Evolutionary conservation across 345 rosid genomes (phyloP), one percentile per base, ranked within the genome.

Genomic region (Excoecaria cochinchinensis): DNA sequence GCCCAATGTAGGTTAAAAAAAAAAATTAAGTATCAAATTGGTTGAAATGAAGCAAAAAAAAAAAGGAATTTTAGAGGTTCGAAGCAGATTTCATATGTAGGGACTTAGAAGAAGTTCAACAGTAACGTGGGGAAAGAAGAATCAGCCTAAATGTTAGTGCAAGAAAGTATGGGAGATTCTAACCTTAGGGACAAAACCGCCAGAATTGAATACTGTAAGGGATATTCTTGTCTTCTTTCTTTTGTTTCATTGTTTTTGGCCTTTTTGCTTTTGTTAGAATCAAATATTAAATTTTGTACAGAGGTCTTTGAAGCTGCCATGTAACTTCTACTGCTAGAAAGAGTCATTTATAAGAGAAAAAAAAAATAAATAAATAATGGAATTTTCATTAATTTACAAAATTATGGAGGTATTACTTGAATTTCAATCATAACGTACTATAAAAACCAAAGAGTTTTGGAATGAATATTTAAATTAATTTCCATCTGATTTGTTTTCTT

Each of bases 141-240:
- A 83, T 77, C 85, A 53, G 47, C 80, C 67, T 81, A 51, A 79
- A 77, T 50, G 17, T 74, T 11, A 65, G 84, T 73, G 86, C 78
- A 25, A 31, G 16, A 77, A 75, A 55, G 31, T 12, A 19, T 21
- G 10, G 10, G 36, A 6, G 25, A 22, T 21, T 17, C 13, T 1
- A 58, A 2, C 31, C 31, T 31, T 31, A 31, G 31, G 31, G 31
- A 31, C 31, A 31, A 31, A 31, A 31, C 31, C 31, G 31, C 31
- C 31, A 31, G 1, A 31, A 2, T 31, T 31, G 31, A 31, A 31
- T 31, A 31, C 2, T 31, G 31, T 31, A 2, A 60, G 72, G 72
- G 48, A 73, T 63, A 51, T 67, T 57, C 72, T n/a, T 46, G 47
- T 8, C 73, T 47, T 58, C 50, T 67, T 21, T 36, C 42, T 68